A percentile compares a stretch with the other conserved stretches of the same genome.
These are phyloP conservation scores for Penicillium sp. DNA, from an alignment of 2,329 filamentous ascomycete genomes.

Conservation along the genomic window DNA sequence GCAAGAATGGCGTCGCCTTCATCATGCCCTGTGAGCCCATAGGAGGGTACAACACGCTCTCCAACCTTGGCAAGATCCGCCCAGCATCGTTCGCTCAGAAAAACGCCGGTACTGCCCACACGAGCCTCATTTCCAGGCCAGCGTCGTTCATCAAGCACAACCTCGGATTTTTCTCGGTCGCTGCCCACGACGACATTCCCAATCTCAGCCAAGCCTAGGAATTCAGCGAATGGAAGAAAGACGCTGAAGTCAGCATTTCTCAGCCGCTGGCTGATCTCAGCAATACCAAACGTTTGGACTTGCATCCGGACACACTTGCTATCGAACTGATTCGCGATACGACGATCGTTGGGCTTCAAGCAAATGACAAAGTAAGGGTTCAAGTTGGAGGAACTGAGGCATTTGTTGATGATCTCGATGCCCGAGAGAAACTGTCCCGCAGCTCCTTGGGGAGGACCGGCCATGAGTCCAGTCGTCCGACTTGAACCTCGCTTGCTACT, in stretches of 20 bases:
- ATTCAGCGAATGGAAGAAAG: conserved; percentile 93
- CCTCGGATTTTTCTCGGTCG: conserved; percentile 84
- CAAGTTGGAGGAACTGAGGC: conserved; percentile 70
- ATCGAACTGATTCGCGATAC: conserved; percentile 97
- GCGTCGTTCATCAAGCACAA: conserved; percentile 82
- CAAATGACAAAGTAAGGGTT: conserved; percentile 98
- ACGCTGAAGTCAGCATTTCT: conserved; percentile 91
- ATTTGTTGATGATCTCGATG: conserved; percentile 84
- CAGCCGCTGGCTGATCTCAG: conserved; percentile 89
- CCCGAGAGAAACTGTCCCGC: conserved; percentile 87
- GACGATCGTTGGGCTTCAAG: conserved; percentile 90
- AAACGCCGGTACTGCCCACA: conserved; percentile 86
- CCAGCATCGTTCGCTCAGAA: conserved; percentile 94
- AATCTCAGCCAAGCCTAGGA: conserved; percentile 78
- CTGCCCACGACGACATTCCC: conserved; percentile 84
- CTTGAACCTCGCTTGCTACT: conserved; percentile 25
- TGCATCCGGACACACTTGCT: conserved; percentile 96
- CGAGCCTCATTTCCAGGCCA: conserved; percentile 91
- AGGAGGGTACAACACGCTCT: conserved; percentile 55
- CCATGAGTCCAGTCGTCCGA: conserved; percentile 38
- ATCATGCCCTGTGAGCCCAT: conserved; percentile 53
- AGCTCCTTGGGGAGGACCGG: conserved; percentile 64
- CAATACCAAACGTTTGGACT: conserved; percentile 90
- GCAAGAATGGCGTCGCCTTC: conserved; percentile 56
- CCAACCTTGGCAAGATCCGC: conserved; percentile 74